phyloP scores from a whole-genome alignment of 2,329 filamentous ascomycete genomes.

The Chaetomium globosum region DNA sequence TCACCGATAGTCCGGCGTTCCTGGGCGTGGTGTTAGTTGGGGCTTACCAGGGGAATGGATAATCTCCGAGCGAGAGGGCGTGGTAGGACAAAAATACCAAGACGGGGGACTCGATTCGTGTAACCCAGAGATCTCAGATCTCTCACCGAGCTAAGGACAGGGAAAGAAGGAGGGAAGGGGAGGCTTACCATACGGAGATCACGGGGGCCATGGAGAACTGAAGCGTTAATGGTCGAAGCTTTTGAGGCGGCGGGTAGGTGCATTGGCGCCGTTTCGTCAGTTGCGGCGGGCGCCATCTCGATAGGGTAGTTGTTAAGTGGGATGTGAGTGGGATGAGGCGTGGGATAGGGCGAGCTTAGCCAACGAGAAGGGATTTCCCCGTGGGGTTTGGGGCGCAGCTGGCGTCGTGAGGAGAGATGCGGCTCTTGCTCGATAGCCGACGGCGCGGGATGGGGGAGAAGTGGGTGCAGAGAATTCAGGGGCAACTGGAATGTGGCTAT shows the following conservation, averaged over 20 bases:
- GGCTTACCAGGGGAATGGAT: slow-evolving; percentile 7
- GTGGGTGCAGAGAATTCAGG: slow-evolving; percentile 17
- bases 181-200: slow-evolving; percentile 60
- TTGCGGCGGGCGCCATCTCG: slow-evolving; percentile 56
- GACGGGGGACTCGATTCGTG: slow-evolving; percentile 26
- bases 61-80: neutral
- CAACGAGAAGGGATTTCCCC: slow-evolving; percentile 31
- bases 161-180: slow-evolving; percentile 9
- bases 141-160: slow-evolving; percentile 22
- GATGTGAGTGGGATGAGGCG: slow-evolving; percentile 41
- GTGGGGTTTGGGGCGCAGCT: slow-evolving; percentile 32
- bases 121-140: slow-evolving; percentile 34
- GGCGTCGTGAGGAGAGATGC: slow-evolving; percentile 18
- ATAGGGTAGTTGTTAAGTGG: slow-evolving; percentile 41
- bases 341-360: slow-evolving; percentile 35
- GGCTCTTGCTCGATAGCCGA: slow-evolving; percentile 28
- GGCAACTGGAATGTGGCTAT: slow-evolving; percentile 3
- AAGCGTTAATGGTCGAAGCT: slow-evolving; percentile 53
- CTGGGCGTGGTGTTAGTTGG: slow-evolving; percentile 42
- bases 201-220: slow-evolving; percentile 59
- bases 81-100: slow-evolving; percentile 28
- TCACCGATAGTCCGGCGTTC: slow-evolving; percentile 55
- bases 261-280: slow-evolving; percentile 48
- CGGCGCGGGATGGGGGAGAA: slow-evolving; percentile 28
- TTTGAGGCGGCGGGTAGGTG: slow-evolving; percentile 50